A percentile compares a stretch with the other conserved stretches of the same genome.
phyloP scores from a whole-genome alignment of 2,329 filamentous ascomycete genomes.

The Aspergillus melleus region DNA sequence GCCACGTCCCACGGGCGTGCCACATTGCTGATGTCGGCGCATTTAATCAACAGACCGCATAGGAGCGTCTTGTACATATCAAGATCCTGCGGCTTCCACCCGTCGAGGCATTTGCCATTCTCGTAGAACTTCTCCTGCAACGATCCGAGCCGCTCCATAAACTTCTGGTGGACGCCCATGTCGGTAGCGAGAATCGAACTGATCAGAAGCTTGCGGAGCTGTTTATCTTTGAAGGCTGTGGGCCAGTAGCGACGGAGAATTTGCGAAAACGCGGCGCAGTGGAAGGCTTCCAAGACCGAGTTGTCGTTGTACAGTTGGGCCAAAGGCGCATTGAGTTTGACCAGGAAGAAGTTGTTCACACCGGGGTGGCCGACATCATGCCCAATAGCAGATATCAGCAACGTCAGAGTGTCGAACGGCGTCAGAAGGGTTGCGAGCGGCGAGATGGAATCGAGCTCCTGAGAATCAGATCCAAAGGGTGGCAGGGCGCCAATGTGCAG shows the following conservation, averaged over 20 bases:
- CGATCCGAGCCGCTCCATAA: constrained; percentile 84
- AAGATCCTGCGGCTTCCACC: constrained; percentile 73
- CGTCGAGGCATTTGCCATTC: constrained; percentile 62
- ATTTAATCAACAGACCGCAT: constrained; percentile 95
- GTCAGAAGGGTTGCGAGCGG: constrained; percentile 73
- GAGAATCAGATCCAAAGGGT: constrained; percentile 55
- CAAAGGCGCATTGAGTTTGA: constrained; percentile 86
- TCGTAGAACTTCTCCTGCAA: constrained; percentile 75
- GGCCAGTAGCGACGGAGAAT: constrained; percentile 94
- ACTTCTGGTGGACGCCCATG: constrained; percentile 96
- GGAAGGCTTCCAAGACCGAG: constrained; percentile 94
- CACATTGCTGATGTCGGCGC: constrained; percentile 98
- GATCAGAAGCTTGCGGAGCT: constrained; percentile 88
- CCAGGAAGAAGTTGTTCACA: constrained; percentile 95
- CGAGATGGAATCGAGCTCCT: constrained; percentile 47
- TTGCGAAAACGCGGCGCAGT: constrained; percentile 95
- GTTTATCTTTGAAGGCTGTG: constrained; percentile 70
- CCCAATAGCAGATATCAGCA: constrained; percentile 93
- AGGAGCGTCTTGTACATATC: constrained; percentile 76
- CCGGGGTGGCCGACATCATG: constrained; percentile 97
- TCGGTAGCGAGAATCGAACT: constrained; percentile 97
- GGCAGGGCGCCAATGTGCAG: constrained; percentile 75
- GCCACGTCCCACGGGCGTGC: constrained; percentile 82
- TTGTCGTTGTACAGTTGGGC: constrained; percentile 96
- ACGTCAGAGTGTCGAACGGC: constrained; percentile 83